Evolutionary conservation across 2,329 filamentous ascomycete genomes (phyloP).

Genomic region (Trichoderma citrinoviride): DNA sequence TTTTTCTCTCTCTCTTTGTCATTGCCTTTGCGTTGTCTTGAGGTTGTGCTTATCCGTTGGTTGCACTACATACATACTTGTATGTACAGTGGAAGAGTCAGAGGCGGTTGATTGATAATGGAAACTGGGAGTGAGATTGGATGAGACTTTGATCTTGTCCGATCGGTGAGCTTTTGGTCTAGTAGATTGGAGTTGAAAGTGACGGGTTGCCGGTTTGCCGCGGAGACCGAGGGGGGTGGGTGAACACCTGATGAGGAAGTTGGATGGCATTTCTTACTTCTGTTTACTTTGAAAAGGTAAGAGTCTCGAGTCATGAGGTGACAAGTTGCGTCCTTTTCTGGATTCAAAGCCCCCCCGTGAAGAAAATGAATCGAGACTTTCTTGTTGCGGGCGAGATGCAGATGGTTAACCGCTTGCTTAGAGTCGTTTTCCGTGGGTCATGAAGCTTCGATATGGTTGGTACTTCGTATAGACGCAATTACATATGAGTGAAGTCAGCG

Average conservation of each 20-base stretch:
- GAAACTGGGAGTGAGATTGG: too few relatives aligned
- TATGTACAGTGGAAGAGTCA: background rate
- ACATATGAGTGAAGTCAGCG: too few relatives aligned
- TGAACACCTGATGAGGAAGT: conserved; percentile 9
- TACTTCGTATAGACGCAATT: too few relatives aligned
- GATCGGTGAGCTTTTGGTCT: background rate
- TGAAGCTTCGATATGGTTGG: too few relatives aligned
- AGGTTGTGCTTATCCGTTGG: too few relatives aligned
- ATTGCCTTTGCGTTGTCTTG: background rate
- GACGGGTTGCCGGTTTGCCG: background rate
- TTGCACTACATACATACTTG: too few relatives aligned
- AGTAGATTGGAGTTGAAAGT: too few relatives aligned
- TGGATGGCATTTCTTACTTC: background rate
- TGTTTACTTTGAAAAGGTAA: too few relatives aligned
- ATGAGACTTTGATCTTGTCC: background rate
- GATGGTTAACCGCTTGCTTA: too few relatives aligned
- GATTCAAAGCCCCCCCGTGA: background rate
- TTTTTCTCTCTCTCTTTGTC: background rate
- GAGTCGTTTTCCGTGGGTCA: too few relatives aligned
- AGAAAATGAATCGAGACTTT: background rate
- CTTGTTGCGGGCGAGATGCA: too few relatives aligned
- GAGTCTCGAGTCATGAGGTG: background rate
- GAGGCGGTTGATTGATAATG: background rate
- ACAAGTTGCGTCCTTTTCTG: background rate
- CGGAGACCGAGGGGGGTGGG: background rate